A percentile compares a stretch with the other conserved stretches of the same genome.
Conservation (phyloP, 2,329 filamentous ascomycete genomes). For the Chalaropsis thielavioides region DNA sequence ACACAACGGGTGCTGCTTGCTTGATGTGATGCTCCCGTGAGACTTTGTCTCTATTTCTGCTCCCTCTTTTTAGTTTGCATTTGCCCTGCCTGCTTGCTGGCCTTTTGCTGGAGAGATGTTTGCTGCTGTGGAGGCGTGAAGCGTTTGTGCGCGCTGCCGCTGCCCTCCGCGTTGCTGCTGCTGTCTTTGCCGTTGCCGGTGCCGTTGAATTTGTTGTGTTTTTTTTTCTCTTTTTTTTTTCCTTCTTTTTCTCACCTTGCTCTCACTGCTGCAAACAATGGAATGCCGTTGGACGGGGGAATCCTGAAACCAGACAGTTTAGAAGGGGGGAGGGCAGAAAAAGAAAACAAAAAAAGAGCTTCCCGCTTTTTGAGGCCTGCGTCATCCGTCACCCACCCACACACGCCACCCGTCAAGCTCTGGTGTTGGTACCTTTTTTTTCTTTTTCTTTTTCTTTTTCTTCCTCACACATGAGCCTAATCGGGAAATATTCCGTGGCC, state of each 20-base stretch:
- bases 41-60: too few species aligned
- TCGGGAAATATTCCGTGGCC: background rate
- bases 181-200: background rate
- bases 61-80: too few species aligned
- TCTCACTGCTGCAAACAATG: background rate
- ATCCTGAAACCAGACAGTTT: background rate
- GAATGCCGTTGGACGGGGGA: background rate
- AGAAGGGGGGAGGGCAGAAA: background rate
- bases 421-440: background rate
- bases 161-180: too few species aligned
- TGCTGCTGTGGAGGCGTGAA: background rate
- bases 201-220: background rate
- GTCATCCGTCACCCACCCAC: background rate
- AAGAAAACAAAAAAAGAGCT: background rate
- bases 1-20: background rate
- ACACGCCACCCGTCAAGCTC: background rate
- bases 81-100: too few species aligned
- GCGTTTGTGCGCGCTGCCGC: background rate
- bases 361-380: background rate
- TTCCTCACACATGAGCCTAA: background rate
- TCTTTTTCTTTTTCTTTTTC: background rate
- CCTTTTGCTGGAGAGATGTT: too few species aligned
- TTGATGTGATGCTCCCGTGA: background rate
- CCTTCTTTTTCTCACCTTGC: background rate
- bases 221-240: background rate